phyloP scores from a whole-genome alignment of 768 basidiomycete species.

The Tylopilus subfusipes region DNA sequence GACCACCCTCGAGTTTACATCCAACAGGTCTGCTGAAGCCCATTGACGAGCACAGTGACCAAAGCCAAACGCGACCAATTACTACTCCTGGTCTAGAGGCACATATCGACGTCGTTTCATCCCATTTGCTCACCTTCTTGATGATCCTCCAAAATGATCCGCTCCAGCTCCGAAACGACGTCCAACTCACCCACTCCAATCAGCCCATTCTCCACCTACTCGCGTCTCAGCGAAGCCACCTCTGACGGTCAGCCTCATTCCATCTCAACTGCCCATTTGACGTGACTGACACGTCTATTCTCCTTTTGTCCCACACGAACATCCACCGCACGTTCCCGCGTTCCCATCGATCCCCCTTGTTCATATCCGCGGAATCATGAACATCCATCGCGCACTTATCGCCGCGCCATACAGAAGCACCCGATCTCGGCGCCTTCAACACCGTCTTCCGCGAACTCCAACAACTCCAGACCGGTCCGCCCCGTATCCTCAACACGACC shows the following conservation, averaged over 20 bases:
- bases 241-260: slow-evolving; percentile 41
- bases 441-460: slow-evolving; percentile 65
- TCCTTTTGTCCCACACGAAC: background rate
- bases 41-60: background rate
- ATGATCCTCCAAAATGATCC: slow-evolving; percentile 28
- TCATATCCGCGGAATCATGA: slow-evolving; percentile 11
- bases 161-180: slow-evolving; percentile 36
- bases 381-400: background rate
- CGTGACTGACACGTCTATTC: background rate
- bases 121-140: slow-evolving; percentile 6
- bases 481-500: slow-evolving; percentile 22
- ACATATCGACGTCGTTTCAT: background rate
- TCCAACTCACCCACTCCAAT: slow-evolving; percentile 33
- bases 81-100: background rate
- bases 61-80: background rate
- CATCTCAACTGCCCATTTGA: background rate
- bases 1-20: background rate
- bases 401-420: slow-evolving; percentile 43
- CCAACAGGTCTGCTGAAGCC: background rate
- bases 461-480: slow-evolving; percentile 48
- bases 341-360: slow-evolving; percentile 1
- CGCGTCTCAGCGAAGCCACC: slow-evolving; percentile 46
- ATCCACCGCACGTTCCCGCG: slow-evolving; percentile 1
- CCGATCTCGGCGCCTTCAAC: slow-evolving; percentile 71
- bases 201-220: slow-evolving; percentile 39